A percentile compares a stretch with the other conserved stretches of the same genome.
phyloP scores from a whole-genome alignment of 257 asterid species.

The Lithospermum erythrorhizon region DNA sequence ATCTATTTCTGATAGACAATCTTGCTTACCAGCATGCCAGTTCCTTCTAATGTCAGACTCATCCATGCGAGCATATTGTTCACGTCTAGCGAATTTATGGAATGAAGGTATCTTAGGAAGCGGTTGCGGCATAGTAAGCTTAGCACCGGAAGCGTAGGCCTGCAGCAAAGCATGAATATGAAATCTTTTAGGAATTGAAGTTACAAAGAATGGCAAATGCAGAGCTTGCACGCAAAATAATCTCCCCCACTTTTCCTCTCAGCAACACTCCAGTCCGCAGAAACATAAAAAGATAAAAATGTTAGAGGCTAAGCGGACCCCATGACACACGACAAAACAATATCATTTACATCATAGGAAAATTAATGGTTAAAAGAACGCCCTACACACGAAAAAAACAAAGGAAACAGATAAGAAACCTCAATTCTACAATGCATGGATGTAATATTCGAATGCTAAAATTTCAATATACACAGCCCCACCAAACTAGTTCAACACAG shows the following conservation, averaged over 20 bases:
- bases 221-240: no score
- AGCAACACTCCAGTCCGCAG: no score
- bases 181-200: background rate
- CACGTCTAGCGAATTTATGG: slow-evolving; percentile 93
- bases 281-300: no score
- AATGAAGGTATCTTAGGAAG: slow-evolving; percentile 95
- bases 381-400: no score
- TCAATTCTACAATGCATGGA: background rate
- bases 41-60: slow-evolving; percentile 60
- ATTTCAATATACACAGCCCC: background rate
- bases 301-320: no score
- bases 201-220: background rate
- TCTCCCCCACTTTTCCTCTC: no score
- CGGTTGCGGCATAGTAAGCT: slow-evolving; percentile 37
- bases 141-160: slow-evolving; percentile 90
- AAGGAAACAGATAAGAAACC: background rate
- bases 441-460: background rate
- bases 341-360: no score
- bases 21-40: slow-evolving; percentile 77
- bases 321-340: no score
- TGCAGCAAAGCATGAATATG: slow-evolving; percentile 25
- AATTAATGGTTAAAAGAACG: no score
- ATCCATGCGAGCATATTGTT: slow-evolving; percentile 56
- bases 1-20: slow-evolving; percentile 88
- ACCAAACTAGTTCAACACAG: background rate